phyloP scores from a whole-genome alignment of 1,139 yeast species.

The Eremothecium coryli region DNA sequence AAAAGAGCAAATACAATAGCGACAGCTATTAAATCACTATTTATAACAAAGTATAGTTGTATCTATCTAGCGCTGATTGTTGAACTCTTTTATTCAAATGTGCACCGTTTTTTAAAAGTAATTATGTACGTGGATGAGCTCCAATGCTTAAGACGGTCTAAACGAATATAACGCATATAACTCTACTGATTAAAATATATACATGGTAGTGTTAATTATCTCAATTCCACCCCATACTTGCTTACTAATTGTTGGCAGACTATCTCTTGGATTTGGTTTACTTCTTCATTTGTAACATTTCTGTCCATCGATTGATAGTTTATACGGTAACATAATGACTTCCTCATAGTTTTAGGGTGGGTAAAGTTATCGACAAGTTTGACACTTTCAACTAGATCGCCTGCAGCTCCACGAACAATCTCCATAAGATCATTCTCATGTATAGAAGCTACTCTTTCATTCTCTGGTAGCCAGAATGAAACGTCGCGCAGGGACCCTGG shows the following conservation, averaged over 20 bases:
- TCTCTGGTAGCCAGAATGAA: constrained; percentile 75
- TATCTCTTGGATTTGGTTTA: constrained; percentile 57
- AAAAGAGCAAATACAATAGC: too few relatives aligned
- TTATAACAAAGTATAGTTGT: too few relatives aligned
- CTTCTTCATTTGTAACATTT: constrained; percentile 71
- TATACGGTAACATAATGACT: constrained; percentile 79
- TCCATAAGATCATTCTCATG: constrained; percentile 95
- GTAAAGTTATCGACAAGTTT: constrained; percentile 67
- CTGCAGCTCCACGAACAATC: constrained; percentile 72
- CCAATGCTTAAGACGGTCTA: too few relatives aligned
- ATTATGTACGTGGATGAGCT: too few relatives aligned
- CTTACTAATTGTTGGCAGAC: constrained; percentile 49
- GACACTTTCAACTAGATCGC: constrained; percentile 85
- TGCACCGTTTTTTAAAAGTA: too few relatives aligned
- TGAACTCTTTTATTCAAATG: too few relatives aligned
- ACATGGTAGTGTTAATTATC: too few relatives aligned
- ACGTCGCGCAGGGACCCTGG: constrained; percentile 84
- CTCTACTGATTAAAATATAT: too few relatives aligned
- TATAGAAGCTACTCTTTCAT: constrained; percentile 31
- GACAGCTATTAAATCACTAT: too few relatives aligned
- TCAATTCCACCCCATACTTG: constrained; percentile 50
- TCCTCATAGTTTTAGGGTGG: constrained; percentile 73
- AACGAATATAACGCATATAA: too few relatives aligned
- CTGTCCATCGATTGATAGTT: constrained; percentile 95
- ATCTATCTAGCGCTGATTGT: too few relatives aligned